Evolutionary conservation across 164 flowering plant genomes (phyloP).

Genomic region (Santalum album): DNA sequence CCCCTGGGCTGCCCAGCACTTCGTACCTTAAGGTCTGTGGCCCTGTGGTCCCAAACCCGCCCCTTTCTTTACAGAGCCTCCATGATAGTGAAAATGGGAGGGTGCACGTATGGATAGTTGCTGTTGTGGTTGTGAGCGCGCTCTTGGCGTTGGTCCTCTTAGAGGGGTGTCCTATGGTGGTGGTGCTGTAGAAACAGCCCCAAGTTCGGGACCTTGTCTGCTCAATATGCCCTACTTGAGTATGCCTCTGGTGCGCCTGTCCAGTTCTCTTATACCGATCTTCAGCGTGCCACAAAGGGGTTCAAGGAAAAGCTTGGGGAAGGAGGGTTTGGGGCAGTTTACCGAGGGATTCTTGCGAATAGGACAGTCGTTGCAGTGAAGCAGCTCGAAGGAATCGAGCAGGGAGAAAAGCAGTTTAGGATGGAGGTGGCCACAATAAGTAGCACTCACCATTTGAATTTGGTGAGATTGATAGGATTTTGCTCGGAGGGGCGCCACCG

Average conservation of each 20-base stretch:
- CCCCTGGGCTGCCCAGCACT: conserved; percentile 59
- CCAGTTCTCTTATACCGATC: conserved; percentile 54
- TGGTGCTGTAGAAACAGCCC: conserved; percentile 39
- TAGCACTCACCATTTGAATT: conserved; percentile 70
- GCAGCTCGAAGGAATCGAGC: conserved; percentile 64
- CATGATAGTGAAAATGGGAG: conserved; percentile 7
- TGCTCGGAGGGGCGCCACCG: conserved; percentile 65
- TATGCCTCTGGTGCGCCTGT: conserved; percentile 76
- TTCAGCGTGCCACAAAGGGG: conserved; percentile 42
- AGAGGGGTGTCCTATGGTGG: conserved; percentile 50
- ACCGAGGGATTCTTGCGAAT: conserved; percentile 46
- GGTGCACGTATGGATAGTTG: conserved; percentile 32
- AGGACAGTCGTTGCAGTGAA: conserved; percentile 52
- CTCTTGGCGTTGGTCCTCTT: conserved; percentile 23
- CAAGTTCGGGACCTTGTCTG: conserved; percentile 29
- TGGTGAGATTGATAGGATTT: conserved; percentile 60
- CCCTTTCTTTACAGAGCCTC: background rate
- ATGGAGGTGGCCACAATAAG: conserved; percentile 80
- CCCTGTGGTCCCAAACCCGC: conserved; percentile 34
- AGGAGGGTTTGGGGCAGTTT: conserved; percentile 71
- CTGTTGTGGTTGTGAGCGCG: conserved; percentile 29
- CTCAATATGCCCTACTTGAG: conserved; percentile 62
- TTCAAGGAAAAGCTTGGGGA: conserved; percentile 71
- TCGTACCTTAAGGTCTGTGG: conserved; percentile 73
- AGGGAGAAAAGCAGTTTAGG: conserved; percentile 64